Conservation (phyloP, 805 yeast species). For the Candida insectorum region DNA sequence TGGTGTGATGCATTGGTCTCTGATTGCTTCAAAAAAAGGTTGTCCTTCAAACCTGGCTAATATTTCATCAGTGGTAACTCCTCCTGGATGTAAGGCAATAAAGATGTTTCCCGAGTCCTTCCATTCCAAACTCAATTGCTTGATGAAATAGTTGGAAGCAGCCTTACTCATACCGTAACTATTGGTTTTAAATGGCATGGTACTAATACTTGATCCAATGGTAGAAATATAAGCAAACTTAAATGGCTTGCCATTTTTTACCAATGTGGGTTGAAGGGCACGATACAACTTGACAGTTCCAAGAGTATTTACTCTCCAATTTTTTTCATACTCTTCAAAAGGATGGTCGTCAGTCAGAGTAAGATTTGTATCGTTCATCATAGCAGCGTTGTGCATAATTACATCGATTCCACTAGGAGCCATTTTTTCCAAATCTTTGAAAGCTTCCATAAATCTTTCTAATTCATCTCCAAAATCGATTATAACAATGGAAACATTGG, state of each 20-base stretch:
- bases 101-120: conserved; percentile 15
- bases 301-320: conserved; percentile 6
- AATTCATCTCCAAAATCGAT: conserved; percentile 5
- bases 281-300: conserved; percentile 16
- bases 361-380: not conserved
- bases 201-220: conserved; percentile 17
- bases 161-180: conserved; percentile 38
- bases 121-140: conserved; percentile 17
- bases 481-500: conserved; percentile 6
- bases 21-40: no score
- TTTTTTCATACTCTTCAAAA: conserved; percentile 3
- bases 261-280: conserved; percentile 23
- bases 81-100: conserved; percentile 27
- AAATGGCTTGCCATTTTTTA: conserved; percentile 14
- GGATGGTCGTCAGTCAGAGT: conserved; percentile 1
- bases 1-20: no score
- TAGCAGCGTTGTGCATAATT: conserved; percentile 9
- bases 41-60: no score
- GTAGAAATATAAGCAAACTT: conserved; percentile 24
- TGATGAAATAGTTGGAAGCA: conserved; percentile 28
- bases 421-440: conserved; percentile 6
- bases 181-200: conserved; percentile 12
- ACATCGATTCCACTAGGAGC: conserved; percentile 19
- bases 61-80: conserved; percentile 33
- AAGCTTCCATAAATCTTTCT: conserved; percentile 6